A percentile compares a stretch with the other conserved stretches of the same genome.
Evolutionary conservation across 495 filamentous ascomycete species (phyloP).

Genomic region (Evansstolkia leycettana): DNA sequence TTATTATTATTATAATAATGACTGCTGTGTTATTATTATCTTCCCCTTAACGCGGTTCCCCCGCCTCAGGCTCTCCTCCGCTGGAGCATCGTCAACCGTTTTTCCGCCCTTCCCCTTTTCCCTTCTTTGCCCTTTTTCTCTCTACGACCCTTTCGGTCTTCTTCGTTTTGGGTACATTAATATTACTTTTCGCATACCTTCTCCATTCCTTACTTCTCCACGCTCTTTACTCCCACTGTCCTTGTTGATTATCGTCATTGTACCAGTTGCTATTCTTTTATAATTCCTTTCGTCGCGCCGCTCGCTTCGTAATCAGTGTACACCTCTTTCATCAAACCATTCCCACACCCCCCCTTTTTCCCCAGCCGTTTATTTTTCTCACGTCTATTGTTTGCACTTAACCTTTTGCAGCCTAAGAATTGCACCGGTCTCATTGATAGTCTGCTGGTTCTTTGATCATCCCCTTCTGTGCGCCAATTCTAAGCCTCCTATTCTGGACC

Average conservation of each 20-base stretch:
- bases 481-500: no score
- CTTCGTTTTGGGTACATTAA: no score
- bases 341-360: neutral
- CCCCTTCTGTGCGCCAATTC: no score
- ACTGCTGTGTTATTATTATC: no score
- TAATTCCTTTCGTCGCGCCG: neutral
- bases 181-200: conserved; percentile 3
- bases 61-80: no score
- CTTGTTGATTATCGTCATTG: neutral
- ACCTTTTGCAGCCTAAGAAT: neutral
- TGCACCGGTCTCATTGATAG: neutral
- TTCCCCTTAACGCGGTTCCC: conserved; percentile 2
- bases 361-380: neutral
- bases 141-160: conserved; percentile 6
- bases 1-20: no score
- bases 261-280: neutral
- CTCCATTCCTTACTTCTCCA: conserved; percentile 13
- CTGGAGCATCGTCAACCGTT: conserved; percentile 15
- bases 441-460: neutral
- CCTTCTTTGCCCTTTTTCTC: conserved; percentile 16
- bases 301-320: no score
- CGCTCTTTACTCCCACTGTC: neutral
- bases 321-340: neutral
- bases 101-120: conserved; percentile 4
- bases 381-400: neutral